These are phyloP conservation scores for Rhododendron vialii DNA, from an alignment of 148 eudicot species.

Conservation along the genomic window DNA sequence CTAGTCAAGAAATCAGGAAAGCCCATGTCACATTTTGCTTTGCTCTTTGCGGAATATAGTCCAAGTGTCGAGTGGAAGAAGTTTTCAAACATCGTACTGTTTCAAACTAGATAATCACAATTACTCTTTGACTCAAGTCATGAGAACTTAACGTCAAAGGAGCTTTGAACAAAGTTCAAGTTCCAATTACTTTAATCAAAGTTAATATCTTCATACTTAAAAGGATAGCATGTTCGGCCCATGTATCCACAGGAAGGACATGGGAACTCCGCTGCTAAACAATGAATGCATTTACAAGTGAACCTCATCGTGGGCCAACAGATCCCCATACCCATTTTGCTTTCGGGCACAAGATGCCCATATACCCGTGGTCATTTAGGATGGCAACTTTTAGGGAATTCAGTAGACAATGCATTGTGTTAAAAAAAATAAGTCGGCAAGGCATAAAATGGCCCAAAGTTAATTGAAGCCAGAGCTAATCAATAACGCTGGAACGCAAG, in stretches of 20 bases:
- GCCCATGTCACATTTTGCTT: background rate
- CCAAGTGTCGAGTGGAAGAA: background rate
- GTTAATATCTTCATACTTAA: background rate
- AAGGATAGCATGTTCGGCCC: background rate
- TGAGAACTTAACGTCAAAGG: background rate
- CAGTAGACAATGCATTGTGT: background rate
- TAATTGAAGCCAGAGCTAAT: background rate
- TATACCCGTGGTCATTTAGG: background rate
- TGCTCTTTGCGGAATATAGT: background rate
- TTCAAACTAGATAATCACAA: background rate
- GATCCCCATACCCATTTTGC: background rate
- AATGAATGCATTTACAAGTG: background rate
- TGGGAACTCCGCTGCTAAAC: background rate
- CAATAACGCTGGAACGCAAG: background rate
- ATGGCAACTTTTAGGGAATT: background rate
- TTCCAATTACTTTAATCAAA: background rate
- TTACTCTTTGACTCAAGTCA: background rate
- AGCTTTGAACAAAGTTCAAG: background rate
- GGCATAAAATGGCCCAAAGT: background rate
- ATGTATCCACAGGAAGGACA: background rate
- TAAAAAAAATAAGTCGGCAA: background rate
- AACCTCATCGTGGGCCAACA: background rate
- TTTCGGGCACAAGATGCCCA: background rate
- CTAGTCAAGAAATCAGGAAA: background rate
- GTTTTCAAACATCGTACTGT: background rate